These are phyloP conservation scores for Phytophthora quininea DNA, from an alignment of 352 stramenopile genomes.

Conservation along the genomic window DNA sequence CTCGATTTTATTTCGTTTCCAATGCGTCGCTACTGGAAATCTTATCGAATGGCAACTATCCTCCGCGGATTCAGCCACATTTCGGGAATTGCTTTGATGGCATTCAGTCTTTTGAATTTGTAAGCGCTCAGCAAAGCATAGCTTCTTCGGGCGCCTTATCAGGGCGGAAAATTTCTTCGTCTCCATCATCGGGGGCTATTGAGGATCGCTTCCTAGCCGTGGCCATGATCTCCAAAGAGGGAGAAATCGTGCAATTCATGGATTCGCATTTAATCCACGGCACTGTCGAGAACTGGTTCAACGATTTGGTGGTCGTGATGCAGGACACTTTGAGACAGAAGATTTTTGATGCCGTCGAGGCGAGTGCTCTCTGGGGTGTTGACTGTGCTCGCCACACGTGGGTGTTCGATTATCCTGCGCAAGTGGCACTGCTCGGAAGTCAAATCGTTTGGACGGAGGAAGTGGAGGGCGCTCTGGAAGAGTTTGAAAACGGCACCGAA, in stretches of 20 bases:
- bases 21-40: constrained; percentile 89
- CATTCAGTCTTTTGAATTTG: background rate
- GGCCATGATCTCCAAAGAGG: constrained; percentile 87
- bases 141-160: too few relatives aligned
- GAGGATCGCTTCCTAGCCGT: too few relatives aligned
- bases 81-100: constrained; percentile 97
- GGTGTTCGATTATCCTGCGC: constrained; percentile 97
- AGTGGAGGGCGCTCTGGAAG: constrained; percentile 91
- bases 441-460: constrained; percentile 97
- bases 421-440: constrained; percentile 87
- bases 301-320: constrained; percentile 88
- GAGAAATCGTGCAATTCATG: constrained; percentile 63
- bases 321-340: constrained; percentile 67
- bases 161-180: too few relatives aligned
- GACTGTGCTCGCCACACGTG: constrained; percentile 97
- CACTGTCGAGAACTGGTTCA: constrained; percentile 87
- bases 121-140: too few relatives aligned
- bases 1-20: constrained; percentile 91
- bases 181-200: too few relatives aligned
- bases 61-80: constrained; percentile 97
- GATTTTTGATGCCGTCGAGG: constrained; percentile 89
- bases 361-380: constrained; percentile 92
- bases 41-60: constrained; percentile 92
- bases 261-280: constrained; percentile 83
- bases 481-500: constrained; percentile 89